Percentiles rank a stretch among this genome's conserved stretches.
Evolutionary conservation across 306 rosid species (phyloP).

Genomic region (Sophora flavescens): DNA sequence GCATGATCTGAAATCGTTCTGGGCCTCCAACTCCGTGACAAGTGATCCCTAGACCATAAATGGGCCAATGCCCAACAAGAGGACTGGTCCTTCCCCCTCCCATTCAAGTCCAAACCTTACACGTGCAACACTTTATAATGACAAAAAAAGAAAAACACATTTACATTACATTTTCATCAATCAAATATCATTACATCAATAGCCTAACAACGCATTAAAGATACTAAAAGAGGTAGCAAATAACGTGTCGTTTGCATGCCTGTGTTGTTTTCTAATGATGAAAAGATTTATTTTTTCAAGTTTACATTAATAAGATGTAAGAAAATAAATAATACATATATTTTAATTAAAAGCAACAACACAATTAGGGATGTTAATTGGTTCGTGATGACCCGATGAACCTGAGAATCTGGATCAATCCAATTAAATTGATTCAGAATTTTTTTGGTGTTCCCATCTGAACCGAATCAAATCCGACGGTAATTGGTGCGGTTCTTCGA

Average conservation of each 20-base stretch:
- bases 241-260: not conserved
- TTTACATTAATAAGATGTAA: no score
- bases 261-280: not conserved
- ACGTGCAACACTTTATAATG: not conserved
- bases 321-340: no score
- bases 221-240: conserved; percentile 6
- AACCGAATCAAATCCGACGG: no score
- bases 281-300: no score
- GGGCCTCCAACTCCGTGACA: conserved; percentile 1
- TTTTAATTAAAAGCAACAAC: no score
- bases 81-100: not conserved
- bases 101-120: conserved; percentile 21
- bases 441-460: no score
- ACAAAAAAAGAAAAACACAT: not conserved
- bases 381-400: no score
- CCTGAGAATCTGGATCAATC: no score
- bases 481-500: no score
- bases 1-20: not conserved
- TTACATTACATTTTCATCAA: conserved; percentile 30
- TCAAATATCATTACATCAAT: conserved; percentile 13
- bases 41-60: not conserved
- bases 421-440: no score
- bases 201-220: conserved; percentile 16
- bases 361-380: no score
- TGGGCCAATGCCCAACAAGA: conserved; percentile 30